These are phyloP conservation scores for Xylaria sp. DNA, from an alignment of 2,329 filamentous ascomycete genomes.

Conservation along the genomic window DNA sequence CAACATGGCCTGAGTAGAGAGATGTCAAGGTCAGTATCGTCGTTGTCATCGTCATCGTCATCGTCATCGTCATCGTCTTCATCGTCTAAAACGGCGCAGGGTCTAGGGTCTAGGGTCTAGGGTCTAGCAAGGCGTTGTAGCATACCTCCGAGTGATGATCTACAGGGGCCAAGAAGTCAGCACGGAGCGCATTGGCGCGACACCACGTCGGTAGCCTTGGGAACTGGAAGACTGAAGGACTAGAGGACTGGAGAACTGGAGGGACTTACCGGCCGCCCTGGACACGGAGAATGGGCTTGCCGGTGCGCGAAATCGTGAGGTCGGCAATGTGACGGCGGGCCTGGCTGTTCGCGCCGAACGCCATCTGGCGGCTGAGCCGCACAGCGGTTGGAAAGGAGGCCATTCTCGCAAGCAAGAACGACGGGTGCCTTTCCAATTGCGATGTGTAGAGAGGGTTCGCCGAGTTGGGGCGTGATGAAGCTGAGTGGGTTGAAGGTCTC, in stretches of 20 bases:
- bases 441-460: slow-evolving; percentile 31
- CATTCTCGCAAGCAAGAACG: slow-evolving; percentile 59
- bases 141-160: slow-evolving; percentile 87
- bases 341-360: slow-evolving; percentile 58
- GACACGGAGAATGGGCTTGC: slow-evolving; percentile 90
- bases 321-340: slow-evolving; percentile 73
- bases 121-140: not conserved
- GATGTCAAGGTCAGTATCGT: slow-evolving; percentile 37
- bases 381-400: slow-evolving; percentile 66
- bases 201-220: not conserved
- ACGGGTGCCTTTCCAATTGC: slow-evolving; percentile 48
- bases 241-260: not conserved
- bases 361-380: slow-evolving; percentile 63
- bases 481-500: slow-evolving; percentile 45
- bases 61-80: not conserved
- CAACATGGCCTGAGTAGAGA: slow-evolving; percentile 79
- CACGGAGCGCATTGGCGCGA: slow-evolving; percentile 41
- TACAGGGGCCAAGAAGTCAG: slow-evolving; percentile 52
- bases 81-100: slow-evolving; percentile 18
- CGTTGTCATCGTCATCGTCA: slow-evolving; percentile 1
- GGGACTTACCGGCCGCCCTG: slow-evolving; percentile 84
- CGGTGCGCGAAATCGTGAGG: slow-evolving; percentile 92
- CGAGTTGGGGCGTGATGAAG: slow-evolving; percentile 37
- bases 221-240: not conserved
- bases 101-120: slow-evolving; percentile 5